Base-by-base conservation (phyloP, 1,284 basidiomycete species). In the Sporisorium scitamineum region DNA sequence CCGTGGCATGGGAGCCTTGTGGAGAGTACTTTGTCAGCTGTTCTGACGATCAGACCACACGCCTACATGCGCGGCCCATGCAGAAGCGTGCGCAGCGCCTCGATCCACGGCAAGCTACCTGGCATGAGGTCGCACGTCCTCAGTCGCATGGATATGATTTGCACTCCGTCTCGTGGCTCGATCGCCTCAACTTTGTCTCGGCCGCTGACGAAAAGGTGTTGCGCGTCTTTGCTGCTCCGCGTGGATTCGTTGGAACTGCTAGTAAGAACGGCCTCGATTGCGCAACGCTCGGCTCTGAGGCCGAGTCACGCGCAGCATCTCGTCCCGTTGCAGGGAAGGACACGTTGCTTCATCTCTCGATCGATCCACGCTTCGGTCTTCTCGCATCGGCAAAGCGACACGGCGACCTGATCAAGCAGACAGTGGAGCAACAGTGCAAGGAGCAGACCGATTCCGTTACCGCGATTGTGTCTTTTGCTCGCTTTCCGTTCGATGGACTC, bases 181-280 rank as follows among this genome's bases (percentile, higher is more conserved):
- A 81, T 42, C 77, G 76, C 26, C 68, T 81, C 53, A 65, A 70
- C 53, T 84, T 85, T 50, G 81, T 78, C 18, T 82, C 80, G 54
- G 84, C 83, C 10, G 81, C 81, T 14, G 84, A 85, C 60, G 84
- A 85, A 52, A 85, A 85, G 67, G 78, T 85, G n/a, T 59, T 84
- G 51, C 76, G 84, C 14, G 72, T 83, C 32, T 85, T 85, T 68
- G 62, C 70, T 24, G 81, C 83, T 26, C 80, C 84, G 11, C 67
- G 68, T 7, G 62, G 70, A 5, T 85, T 85, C 48, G 75, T 85
- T 10, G 73, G 81, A 1, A 78, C 76, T 13, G 76, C 55, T 5
- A 70, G 74, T 26, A 58, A 44, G 27, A 57, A 54, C 5, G 74
- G 74, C 20, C 70, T 76, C n/a, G 8, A 53, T 11, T 76, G 65